Conservation (phyloP, 176 grass and related monocot species). For the Elaeis guineensis region DNA sequence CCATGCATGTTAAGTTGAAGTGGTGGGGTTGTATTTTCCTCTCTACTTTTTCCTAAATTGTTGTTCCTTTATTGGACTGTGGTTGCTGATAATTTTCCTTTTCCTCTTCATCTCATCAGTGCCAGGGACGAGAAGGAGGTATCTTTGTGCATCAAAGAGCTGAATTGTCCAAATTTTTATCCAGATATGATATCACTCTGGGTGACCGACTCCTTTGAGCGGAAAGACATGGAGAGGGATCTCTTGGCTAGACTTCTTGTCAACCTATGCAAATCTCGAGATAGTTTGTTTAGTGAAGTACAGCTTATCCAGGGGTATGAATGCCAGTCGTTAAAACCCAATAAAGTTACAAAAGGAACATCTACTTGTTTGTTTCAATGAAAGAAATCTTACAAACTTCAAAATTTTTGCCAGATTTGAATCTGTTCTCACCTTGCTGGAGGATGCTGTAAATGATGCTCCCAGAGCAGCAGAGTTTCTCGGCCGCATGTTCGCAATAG, state of each 20-base stretch:
- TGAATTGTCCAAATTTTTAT: conserved; percentile 85
- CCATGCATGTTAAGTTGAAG: too few species aligned
- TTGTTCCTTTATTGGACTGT: too few species aligned
- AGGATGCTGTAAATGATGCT: conserved; percentile 91
- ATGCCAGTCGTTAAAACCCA: neutral
- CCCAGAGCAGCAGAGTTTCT: conserved; percentile 86
- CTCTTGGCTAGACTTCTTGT: conserved; percentile 74
- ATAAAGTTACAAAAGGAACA: too few species aligned
- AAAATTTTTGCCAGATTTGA: conserved; percentile 34
- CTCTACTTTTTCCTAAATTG: too few species aligned
- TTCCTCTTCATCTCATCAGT: too few species aligned
- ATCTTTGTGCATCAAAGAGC: conserved; percentile 79
- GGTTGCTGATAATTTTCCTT: too few species aligned
- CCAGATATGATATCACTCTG: conserved; percentile 71
- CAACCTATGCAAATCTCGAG: conserved; percentile 51
- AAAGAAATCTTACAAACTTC: too few species aligned
- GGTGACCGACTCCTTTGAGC: conserved; percentile 95
- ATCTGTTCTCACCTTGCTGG: conserved; percentile 54
- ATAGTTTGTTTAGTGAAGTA: conserved; percentile 49
- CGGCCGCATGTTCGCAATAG: conserved; percentile 59
- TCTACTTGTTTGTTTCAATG: too few species aligned
- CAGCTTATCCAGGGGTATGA: conserved; percentile 75
- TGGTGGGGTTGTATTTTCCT: too few species aligned
- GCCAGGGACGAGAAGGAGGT: conserved; percentile 18
- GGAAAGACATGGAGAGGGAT: conserved; percentile 81